Evolutionary conservation across 129 eudicot species (phyloP).

Genomic region (Logfia minima): DNA sequence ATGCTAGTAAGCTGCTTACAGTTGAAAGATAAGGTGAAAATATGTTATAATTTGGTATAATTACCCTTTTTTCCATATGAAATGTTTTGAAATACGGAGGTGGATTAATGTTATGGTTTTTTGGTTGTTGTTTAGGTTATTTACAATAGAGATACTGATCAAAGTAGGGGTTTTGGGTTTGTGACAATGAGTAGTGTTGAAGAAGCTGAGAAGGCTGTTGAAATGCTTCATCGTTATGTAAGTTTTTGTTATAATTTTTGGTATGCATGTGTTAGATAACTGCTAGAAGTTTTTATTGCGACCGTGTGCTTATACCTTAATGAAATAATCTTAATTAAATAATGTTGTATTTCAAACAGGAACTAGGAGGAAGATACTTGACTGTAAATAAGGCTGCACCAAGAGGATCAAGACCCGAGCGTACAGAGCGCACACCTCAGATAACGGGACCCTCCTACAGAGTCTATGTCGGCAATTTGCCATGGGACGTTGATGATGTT

Average conservation of each 20-base stretch:
- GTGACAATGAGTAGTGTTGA: constrained; percentile 84
- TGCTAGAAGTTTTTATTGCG: neutral
- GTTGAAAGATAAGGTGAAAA: neutral
- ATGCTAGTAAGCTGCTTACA: neutral
- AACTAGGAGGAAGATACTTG: constrained; percentile 57
- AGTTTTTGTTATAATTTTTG: constrained; percentile 27
- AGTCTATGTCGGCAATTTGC: constrained; percentile 79
- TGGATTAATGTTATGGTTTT: neutral
- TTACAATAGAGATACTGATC: constrained; percentile 71
- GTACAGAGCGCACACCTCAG: constrained; percentile 52
- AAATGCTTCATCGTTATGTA: constrained; percentile 57
- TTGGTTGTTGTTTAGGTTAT: constrained; percentile 52
- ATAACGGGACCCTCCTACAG: constrained; percentile 48
- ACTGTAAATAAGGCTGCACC: constrained; percentile 93
- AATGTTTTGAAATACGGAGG: neutral
- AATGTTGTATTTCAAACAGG: constrained; percentile 38
- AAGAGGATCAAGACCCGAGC: constrained; percentile 69
- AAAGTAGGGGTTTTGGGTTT: constrained; percentile 84
- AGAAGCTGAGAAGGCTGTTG: constrained; percentile 86
- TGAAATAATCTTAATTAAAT: neutral
- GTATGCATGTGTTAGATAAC: neutral
- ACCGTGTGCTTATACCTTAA: neutral
- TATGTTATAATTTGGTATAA: neutral
- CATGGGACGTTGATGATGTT: constrained; percentile 74
- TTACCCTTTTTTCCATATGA: neutral